These are phyloP conservation scores for Pouteria campechiana DNA, from an alignment of 179 eudicot genomes.

Conservation along the genomic window DNA sequence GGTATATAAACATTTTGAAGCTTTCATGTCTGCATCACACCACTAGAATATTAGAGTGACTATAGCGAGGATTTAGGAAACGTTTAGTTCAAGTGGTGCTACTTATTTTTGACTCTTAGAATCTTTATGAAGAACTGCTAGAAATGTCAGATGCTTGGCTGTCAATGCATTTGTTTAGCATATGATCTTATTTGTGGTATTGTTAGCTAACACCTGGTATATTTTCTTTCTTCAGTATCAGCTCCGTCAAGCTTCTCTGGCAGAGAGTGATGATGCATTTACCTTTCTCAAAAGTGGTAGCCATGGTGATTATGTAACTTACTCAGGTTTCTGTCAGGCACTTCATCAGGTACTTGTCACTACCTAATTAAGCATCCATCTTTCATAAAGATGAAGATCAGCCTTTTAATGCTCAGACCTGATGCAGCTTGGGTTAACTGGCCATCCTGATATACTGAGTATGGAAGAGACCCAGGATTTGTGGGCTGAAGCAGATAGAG, in stretches of 20 bases:
- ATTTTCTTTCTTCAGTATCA: conserved; percentile 38
- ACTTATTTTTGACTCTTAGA: too few species aligned
- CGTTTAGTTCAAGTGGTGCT: too few species aligned
- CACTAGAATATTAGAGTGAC: too few species aligned
- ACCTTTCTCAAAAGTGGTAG: conserved; percentile 69
- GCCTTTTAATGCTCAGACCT: conserved; percentile 4
- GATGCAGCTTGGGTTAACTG: conserved; percentile 69
- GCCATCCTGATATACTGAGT: conserved; percentile 58
- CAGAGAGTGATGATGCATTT: conserved; percentile 67
- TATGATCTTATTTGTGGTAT: neutral
- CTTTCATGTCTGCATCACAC: too few species aligned
- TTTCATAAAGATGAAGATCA: neutral
- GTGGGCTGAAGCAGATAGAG: conserved; percentile 92
- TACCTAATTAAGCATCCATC: neutral
- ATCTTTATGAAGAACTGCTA: too few species aligned
- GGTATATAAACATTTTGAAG: too few species aligned
- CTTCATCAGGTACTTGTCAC: conserved; percentile 48
- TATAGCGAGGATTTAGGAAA: too few species aligned
- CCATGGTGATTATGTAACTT: conserved; percentile 58
- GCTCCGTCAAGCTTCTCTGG: conserved; percentile 73
- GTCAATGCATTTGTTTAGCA: too few species aligned
- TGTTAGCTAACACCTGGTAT: neutral
- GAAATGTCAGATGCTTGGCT: too few species aligned
- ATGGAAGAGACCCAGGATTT: conserved; percentile 74
- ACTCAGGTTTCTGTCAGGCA: conserved; percentile 75